Conservation (phyloP, 257 asterid species). For the Solanum arcanum region DNA sequence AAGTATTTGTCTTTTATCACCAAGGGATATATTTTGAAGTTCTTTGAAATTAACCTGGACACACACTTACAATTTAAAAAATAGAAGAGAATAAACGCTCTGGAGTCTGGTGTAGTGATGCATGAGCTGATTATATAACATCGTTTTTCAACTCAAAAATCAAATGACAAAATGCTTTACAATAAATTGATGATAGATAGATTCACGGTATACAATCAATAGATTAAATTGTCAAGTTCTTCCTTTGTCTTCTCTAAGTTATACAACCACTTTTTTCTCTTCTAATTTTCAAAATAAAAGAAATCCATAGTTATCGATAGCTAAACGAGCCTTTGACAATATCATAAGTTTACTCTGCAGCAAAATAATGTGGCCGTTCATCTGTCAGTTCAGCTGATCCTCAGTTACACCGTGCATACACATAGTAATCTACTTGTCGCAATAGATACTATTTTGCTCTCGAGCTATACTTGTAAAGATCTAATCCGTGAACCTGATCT, state of each 20-base stretch:
- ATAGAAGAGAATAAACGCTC: too few species aligned
- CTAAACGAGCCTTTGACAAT: not conserved
- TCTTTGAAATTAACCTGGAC: not conserved
- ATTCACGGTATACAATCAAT: not conserved
- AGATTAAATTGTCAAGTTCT: not conserved
- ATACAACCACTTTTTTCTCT: not conserved
- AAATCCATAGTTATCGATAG: not conserved
- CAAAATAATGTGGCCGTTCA: not conserved
- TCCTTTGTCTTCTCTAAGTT: not conserved
- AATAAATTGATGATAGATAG: not conserved
- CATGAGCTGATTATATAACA: not conserved
- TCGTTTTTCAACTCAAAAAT: not conserved
- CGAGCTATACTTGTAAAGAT: not conserved
- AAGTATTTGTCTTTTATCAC: not conserved
- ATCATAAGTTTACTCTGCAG: not conserved
- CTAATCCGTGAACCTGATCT: constrained; percentile 54
- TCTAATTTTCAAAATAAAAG: not conserved
- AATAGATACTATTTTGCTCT: not conserved
- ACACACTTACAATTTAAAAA: not conserved
- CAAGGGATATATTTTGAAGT: not conserved
- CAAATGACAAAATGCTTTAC: not conserved
- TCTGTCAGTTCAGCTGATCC: not conserved
- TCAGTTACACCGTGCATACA: not conserved
- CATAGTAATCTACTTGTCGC: not conserved
- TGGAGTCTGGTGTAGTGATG: not conserved